Percentiles rank a stretch among this genome's conserved stretches.
Evolutionary conservation across 768 basidiomycete genomes (phyloP).

Genomic region (Psilocybe cyanescens): DNA sequence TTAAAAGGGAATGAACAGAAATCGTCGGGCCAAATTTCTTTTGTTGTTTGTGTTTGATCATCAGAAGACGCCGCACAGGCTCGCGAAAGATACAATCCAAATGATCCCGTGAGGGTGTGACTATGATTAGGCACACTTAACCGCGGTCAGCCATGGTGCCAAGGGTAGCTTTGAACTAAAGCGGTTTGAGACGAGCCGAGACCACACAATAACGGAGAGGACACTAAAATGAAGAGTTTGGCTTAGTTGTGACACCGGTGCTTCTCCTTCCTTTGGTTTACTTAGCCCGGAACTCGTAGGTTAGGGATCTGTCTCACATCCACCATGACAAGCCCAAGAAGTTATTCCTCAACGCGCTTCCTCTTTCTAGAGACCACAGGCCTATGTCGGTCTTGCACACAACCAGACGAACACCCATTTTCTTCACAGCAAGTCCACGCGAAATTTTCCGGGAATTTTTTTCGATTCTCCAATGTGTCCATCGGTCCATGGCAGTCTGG

Average conservation of each 20-base stretch:
- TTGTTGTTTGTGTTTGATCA: slow-evolving; percentile 7
- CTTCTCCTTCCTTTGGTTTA: not conserved
- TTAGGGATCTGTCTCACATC: slow-evolving; percentile 7
- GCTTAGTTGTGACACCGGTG: not conserved
- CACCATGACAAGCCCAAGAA: not conserved
- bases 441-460: slow-evolving; percentile 50
- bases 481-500: slow-evolving; percentile 50
- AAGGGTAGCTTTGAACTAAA: not conserved
- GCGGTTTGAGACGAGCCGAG: slow-evolving; percentile 9
- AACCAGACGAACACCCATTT: slow-evolving; percentile 39
- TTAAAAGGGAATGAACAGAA: not conserved
- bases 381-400: slow-evolving; percentile 41
- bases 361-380: slow-evolving; percentile 35
- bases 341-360: slow-evolving; percentile 29
- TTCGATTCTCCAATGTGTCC: slow-evolving; percentile 43
- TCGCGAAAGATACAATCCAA: not conserved
- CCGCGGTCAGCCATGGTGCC: not conserved
- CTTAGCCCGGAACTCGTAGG: not conserved
- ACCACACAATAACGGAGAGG: slow-evolving; percentile 15
- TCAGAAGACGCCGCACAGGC: not conserved
- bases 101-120: slow-evolving; percentile 1
- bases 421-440: slow-evolving; percentile 55
- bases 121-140: slow-evolving; percentile 5
- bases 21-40: slow-evolving; percentile 12
- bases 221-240: slow-evolving; percentile 13